A percentile compares a stretch with the other conserved stretches of the same genome.
Conservation (phyloP, 108 stramenopile species). For the Skeletonema tropicum region DNA sequence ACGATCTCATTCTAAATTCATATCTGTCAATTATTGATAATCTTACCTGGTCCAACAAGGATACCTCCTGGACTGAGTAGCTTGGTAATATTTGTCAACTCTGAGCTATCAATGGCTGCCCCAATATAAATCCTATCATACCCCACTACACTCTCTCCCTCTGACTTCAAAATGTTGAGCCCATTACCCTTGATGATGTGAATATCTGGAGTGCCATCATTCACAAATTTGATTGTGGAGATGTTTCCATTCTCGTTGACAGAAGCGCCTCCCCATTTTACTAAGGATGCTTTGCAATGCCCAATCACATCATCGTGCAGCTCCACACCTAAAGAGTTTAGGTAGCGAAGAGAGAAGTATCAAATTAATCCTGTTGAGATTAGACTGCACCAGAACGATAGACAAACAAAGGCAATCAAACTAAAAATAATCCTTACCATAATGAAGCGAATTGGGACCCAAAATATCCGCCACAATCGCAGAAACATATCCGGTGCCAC, state of each 20-base stretch:
- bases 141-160: constrained; percentile 73
- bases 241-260: constrained; percentile 31
- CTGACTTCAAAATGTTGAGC: constrained; percentile 50
- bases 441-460: constrained; percentile 71
- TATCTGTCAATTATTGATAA: neutral
- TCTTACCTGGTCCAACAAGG: constrained; percentile 83
- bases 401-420: constrained; percentile 4
- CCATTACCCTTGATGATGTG: constrained; percentile 82
- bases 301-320: constrained; percentile 74
- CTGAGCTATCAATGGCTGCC: constrained; percentile 63
- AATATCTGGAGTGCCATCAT: constrained; percentile 53
- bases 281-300: constrained; percentile 70
- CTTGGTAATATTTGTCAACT: constrained; percentile 60
- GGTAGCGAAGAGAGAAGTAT: neutral
- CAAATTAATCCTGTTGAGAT: neutral
- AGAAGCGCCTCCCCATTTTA: constrained; percentile 57
- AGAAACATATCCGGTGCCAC: constrained; percentile 88
- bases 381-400: neutral
- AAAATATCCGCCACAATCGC: constrained; percentile 80
- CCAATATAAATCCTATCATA: constrained; percentile 92
- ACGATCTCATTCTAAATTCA: neutral
- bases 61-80: constrained; percentile 83
- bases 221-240: constrained; percentile 38
- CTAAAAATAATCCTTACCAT: constrained; percentile 33
- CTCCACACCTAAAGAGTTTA: constrained; percentile 63